Evolutionary conservation across 306 rosid genomes (phyloP), one percentile per base, ranked within the genome.

Genomic region (Vigna nakashimae): DNA sequence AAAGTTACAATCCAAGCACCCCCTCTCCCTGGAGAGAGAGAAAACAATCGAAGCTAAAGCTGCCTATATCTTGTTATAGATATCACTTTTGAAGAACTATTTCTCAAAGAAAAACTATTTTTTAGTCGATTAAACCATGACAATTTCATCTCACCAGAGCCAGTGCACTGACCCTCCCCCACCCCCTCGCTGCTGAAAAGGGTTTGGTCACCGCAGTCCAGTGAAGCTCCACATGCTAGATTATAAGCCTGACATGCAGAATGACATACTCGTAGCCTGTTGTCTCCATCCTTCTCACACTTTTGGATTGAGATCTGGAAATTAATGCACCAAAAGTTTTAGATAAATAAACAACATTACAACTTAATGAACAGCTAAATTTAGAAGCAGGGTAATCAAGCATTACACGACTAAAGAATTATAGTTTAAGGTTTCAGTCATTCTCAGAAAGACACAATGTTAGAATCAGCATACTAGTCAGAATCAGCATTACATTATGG

Each of bases 131-230:
- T 82, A 78, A 86, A 66, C 97, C 96, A 92, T 1, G 97, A 90
- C 48, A 84, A 69, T 72, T 87, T 92, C 85, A 86, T 86, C 82
- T 89, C 93, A 28, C 95, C 86, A 40, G 94, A 90, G 48, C 98
- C 98, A 0, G 98, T 94, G 85, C 98, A 94, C 60, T 90, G 98
- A 71, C 88, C 92, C 75, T 90, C 89, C 18, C 87, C 91, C 75
- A 88, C 98, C 48, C 87, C 91, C 79, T 87, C 87, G 6, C 89
- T 88, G 77, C 97, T 94, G 83, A 94, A 94, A 1, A 94, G 89
- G 82, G 97, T 94, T 80, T 92, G 97, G 70, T 94, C 98, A 6
- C 92, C 85, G 90, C 98, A 94, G 76, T 94, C 98, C 5, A 94
- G 97, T 24, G 97, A 94, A 24, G 97, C 97, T 45, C 98, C 98